Conservation (phyloP, 305 asterid genomes). For the Fraxinus sp. region DNA sequence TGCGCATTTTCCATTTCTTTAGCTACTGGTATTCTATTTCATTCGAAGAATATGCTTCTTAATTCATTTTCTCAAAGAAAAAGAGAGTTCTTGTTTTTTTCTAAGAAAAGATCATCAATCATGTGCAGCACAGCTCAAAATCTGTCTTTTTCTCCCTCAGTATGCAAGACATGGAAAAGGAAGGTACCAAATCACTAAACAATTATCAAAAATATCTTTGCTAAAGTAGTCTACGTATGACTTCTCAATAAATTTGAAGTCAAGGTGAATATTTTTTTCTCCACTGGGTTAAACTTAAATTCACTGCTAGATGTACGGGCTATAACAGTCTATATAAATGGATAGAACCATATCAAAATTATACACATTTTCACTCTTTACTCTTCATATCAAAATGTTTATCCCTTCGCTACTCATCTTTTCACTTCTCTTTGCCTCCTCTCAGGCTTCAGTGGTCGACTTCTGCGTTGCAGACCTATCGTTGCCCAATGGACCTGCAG, state of each 20-base stretch:
- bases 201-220: background rate
- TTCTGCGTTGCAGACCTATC: slow-evolving; percentile 78
- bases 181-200: background rate
- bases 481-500: slow-evolving; percentile 50
- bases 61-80: background rate
- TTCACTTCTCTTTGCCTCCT: slow-evolving; percentile 37
- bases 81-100: background rate
- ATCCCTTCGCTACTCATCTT: slow-evolving; percentile 32
- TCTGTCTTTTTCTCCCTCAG: slow-evolving; percentile 26
- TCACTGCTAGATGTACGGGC: background rate
- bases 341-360: background rate
- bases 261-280: background rate
- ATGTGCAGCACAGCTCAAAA: slow-evolving; percentile 28
- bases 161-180: background rate
- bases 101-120: background rate
- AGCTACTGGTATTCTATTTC: background rate
- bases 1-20: background rate
- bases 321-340: background rate
- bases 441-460: slow-evolving; percentile 58
- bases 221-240: background rate
- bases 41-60: slow-evolving; percentile 1
- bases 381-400: slow-evolving; percentile 34
- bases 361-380: background rate
- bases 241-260: background rate
- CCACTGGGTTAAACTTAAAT: background rate